Conservation (phyloP, 306 rosid species). For the Quillaja saponaria region DNA sequence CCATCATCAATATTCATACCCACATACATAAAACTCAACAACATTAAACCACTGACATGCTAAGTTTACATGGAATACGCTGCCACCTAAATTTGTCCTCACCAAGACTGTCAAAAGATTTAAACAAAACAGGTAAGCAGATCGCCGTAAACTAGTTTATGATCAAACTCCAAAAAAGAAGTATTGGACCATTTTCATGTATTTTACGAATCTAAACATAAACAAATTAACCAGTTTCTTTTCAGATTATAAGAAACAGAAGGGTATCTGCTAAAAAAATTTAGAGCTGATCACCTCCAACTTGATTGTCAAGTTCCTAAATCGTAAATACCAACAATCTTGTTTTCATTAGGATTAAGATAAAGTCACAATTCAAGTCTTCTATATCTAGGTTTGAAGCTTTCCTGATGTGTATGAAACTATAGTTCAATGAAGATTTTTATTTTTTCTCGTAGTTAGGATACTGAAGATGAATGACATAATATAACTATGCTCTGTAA, state of each 20-base stretch:
- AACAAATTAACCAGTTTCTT: conserved; percentile 12
- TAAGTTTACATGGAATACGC: not conserved
- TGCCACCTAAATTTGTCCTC: not conserved
- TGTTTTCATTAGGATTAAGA: not conserved
- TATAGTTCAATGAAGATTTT: not conserved
- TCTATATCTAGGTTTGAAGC: not conserved
- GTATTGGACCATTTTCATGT: not conserved
- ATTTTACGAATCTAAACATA: not conserved
- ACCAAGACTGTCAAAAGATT: not conserved
- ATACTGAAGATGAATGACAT: too few species aligned
- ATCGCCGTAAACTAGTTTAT: not conserved
- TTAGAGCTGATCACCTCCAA: not conserved
- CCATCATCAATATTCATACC: not conserved
- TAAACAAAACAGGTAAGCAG: not conserved
- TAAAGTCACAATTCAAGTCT: not conserved
- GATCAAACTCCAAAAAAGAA: not conserved
- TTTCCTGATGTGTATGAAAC: not conserved
- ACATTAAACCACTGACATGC: not conserved
- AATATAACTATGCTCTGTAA: too few species aligned
- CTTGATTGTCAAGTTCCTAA: too few species aligned
- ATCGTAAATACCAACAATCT: not conserved
- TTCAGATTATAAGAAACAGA: not conserved
- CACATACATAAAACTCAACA: not conserved
- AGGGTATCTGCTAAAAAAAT: conserved; percentile 5
- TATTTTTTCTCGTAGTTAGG: too few species aligned